These are phyloP conservation scores for Porphyra umbilicalis DNA, from an alignment of 31 red algal species.

Conservation along the genomic window DNA sequence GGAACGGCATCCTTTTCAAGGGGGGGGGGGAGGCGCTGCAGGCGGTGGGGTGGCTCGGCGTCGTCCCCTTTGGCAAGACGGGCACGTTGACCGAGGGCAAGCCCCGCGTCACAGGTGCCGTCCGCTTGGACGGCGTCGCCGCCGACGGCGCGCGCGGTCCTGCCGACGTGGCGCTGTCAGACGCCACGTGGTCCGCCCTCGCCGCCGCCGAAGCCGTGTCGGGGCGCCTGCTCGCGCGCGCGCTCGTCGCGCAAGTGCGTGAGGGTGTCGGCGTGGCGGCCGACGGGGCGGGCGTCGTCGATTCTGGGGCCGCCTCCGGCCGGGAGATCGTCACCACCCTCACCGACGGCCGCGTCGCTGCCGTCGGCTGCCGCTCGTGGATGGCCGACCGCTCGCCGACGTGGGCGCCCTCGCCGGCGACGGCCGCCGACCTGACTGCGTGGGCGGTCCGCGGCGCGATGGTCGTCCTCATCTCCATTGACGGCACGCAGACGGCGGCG, in stretches of 20 bases:
- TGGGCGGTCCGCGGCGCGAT: slow-evolving; percentile 11
- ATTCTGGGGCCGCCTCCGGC: no score
- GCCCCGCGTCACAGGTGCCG: slow-evolving; percentile 2
- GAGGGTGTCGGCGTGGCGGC: no score
- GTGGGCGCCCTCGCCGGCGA: background rate
- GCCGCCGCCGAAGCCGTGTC: slow-evolving; percentile 6
- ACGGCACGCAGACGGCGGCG: slow-evolving; percentile 1
- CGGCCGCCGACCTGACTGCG: background rate
- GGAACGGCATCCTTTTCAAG: slow-evolving; percentile 43
- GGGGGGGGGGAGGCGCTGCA: slow-evolving; percentile 47
- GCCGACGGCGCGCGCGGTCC: no score
- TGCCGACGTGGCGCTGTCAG: no score
- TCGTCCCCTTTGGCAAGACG: slow-evolving; percentile 62
- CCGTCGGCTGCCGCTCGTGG: no score
- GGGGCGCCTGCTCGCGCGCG: slow-evolving; percentile 11
- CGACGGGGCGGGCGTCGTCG: no score
- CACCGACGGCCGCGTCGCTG: no score
- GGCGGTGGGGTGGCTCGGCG: slow-evolving; percentile 16
- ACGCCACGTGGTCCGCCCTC: no score
- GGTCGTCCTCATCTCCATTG: slow-evolving; percentile 14
- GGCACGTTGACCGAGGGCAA: slow-evolving; percentile 50
- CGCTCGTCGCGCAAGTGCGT: slow-evolving; percentile 5
- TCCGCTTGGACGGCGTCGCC: no score
- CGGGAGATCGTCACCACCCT: no score
- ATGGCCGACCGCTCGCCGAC: no score